Evolutionary conservation across 1,284 basidiomycete genomes (phyloP), one percentile per base, ranked within the genome.

Genomic region (Thecaphora frezii): DNA sequence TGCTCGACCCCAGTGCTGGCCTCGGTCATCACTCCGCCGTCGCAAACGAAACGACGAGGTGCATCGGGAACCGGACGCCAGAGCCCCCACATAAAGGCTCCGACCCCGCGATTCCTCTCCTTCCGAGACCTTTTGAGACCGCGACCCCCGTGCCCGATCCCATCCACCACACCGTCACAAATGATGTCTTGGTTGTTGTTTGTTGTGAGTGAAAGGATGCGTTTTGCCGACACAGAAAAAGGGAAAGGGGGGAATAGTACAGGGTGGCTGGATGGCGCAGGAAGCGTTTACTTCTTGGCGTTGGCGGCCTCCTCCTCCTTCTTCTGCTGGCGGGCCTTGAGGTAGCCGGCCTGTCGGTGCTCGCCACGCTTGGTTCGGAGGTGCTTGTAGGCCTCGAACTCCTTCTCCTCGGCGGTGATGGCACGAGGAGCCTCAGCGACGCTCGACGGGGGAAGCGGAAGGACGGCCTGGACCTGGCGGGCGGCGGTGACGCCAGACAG

Each of bases 381-480:
- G 72, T 91, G 86, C 81, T 85, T 86, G 88, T 86, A 97, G 19
- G 79, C 79, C 78, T 89, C 79, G 84, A 91, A 89, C 71, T 88
- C 86, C 81, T 89, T 90, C 83, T 99, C 94, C 79, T 92, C 91
- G 54, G 84, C 83, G 69, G 92, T 92, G 81, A 98, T 97, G 82
- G 90, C 89, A 80, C 94, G 91, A 78, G 96, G 93, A 53, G 85
- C 83, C 83, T 98, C 96, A 58, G 66, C 60, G 76, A 84, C 85
- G 58, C 82, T 81, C 81, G 86, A 87, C 58, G 86, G 78, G 60
- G 91, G 84, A 74, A 90, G 78, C 63, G 86, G 76, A 46, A 82
- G 69, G 49, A 71, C 78, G 38, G 72, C 53, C 39, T 66, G 53
- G 53, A 74, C 60, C 47, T 82, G 81, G 71, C 90, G 89, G 71